Conservation (phyloP, 2,329 filamentous ascomycete genomes). For the Thermomyces lanuginosus region DNA sequence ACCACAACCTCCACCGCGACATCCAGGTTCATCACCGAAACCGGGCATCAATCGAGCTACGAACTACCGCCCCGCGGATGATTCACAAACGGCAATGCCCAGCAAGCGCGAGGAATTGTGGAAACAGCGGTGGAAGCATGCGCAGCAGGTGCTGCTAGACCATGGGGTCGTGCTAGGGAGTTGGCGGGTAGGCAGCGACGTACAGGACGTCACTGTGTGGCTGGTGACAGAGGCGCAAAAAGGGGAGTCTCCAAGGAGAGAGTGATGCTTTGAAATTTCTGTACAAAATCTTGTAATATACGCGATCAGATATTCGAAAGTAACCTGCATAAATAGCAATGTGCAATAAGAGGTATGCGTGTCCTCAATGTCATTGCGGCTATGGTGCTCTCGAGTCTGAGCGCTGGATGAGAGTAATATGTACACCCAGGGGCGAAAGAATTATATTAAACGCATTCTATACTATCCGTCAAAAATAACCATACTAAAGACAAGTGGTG, state of each 20-base stretch:
- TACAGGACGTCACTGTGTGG: slow-evolving; percentile 27
- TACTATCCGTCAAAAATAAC: too few relatives aligned
- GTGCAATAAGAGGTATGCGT: background rate
- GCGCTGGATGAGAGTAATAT: too few relatives aligned
- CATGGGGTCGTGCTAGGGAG: slow-evolving; percentile 28
- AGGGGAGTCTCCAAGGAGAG: slow-evolving; percentile 1
- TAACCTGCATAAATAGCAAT: background rate
- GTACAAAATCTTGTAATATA: slow-evolving; percentile 1
- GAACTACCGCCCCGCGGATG: slow-evolving; percentile 6
- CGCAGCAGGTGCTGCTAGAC: slow-evolving; percentile 26
- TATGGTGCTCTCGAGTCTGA: too few relatives aligned
- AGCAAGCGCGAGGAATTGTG: slow-evolving; percentile 35
- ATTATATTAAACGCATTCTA: too few relatives aligned
- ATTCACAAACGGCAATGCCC: slow-evolving; percentile 17
- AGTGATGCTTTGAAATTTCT: background rate
- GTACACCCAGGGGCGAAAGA: too few relatives aligned
- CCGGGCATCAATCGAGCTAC: slow-evolving; percentile 5
- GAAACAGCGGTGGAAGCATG: slow-evolving; percentile 32
- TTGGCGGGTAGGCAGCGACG: slow-evolving; percentile 32
- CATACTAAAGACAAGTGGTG: too few relatives aligned
- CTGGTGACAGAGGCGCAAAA: slow-evolving; percentile 23
- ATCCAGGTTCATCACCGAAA: slow-evolving; percentile 12
- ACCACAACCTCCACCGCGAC: too few relatives aligned
- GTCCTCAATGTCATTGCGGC: background rate
- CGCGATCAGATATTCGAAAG: slow-evolving; percentile 1